Base-by-base conservation (phyloP, 208 protist genomes). In the Trypanosomatidae sp. region DNA sequence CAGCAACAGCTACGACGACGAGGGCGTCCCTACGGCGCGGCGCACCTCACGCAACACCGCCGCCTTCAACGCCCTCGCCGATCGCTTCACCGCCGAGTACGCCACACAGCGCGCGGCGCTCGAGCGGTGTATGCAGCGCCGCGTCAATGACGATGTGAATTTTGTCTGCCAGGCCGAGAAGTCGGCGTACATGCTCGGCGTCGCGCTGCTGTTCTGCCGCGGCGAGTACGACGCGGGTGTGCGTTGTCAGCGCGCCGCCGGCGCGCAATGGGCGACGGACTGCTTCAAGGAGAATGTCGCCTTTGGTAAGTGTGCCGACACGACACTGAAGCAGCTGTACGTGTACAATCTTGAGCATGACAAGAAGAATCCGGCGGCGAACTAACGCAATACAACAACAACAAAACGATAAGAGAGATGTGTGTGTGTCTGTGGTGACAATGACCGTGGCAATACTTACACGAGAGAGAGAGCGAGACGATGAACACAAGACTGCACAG, bases 81-180 rank as follows among this genome's bases (percentile, higher is more conserved):
- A 83, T 25, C 67, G 57, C 23, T 90, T 90, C 45, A 40, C 60
- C 0, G 53, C 48, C 22, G 58, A 61, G 45, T 84, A 90, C 61
- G 44, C 67, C 20, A 45, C 61, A 21, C 62, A 86, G 49, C 69
- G 73, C 6, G 25, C 56, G 2, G 73, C 65, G 1, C 61, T 90
- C 24, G 76, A 90, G 53, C 40, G 56, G 37, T 90, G 81, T 25
- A 37, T 90, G 32, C 61, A 85, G 52, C 72, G 65, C 1, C 69
- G 71, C 42, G 68, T 90, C 38, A 90, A 90, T 53, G 73, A 84
- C 35, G 81, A 90, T 40, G 83, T 90, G 47, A 90, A 90, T 51
- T 87, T 84, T 63, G 76, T 85, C 15, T 90, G 81, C 19, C 72
- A 90, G 53, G 54, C 56, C 25, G 73, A 87, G 42, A 86, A 84